Percentiles rank a stretch among this genome's conserved stretches.
These are phyloP conservation scores for Didymella arachidicola DNA, from an alignment of 2,329 filamentous ascomycete species.

Conservation along the genomic window DNA sequence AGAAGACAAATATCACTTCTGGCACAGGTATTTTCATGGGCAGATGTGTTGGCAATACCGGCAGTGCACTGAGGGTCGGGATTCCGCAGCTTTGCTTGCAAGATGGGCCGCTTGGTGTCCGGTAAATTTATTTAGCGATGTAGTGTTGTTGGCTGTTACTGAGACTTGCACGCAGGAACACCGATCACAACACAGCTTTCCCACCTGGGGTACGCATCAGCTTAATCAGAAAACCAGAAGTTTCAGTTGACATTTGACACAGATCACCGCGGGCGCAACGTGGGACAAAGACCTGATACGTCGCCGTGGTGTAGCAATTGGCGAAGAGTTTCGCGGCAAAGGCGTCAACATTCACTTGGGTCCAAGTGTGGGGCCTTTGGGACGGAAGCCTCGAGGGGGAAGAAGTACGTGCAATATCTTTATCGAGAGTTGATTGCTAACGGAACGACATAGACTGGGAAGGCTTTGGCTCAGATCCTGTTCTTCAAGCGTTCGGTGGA, in stretches of 20 bases:
- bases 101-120: constrained; percentile 74
- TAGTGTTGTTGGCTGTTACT: background rate
- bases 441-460: constrained; percentile 64
- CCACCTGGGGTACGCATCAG: constrained; percentile 69
- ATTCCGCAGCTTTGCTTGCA: constrained; percentile 71
- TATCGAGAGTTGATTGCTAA: constrained; percentile 7
- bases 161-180: constrained; percentile 50
- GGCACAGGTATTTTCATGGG: constrained; percentile 77
- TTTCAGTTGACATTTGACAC: background rate
- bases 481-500: constrained; percentile 75
- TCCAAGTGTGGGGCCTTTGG: constrained; percentile 74
- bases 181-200: constrained; percentile 78
- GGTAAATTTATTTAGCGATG: constrained; percentile 36
- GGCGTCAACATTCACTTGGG: constrained; percentile 76
- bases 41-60: constrained; percentile 76
- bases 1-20: constrained; percentile 79
- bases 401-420: constrained; percentile 55
- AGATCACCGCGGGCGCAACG: constrained; percentile 70
- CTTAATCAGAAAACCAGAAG: background rate
- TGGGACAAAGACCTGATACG: constrained; percentile 78
- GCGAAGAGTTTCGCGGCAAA: constrained; percentile 75
- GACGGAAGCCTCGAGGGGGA: constrained; percentile 68
- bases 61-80: constrained; percentile 72
- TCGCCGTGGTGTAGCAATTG: constrained; percentile 71
- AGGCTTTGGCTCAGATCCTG: constrained; percentile 74